Base-by-base conservation (phyloP, 2,329 filamentous ascomycete genomes). In the Fusarium temperatum region DNA sequence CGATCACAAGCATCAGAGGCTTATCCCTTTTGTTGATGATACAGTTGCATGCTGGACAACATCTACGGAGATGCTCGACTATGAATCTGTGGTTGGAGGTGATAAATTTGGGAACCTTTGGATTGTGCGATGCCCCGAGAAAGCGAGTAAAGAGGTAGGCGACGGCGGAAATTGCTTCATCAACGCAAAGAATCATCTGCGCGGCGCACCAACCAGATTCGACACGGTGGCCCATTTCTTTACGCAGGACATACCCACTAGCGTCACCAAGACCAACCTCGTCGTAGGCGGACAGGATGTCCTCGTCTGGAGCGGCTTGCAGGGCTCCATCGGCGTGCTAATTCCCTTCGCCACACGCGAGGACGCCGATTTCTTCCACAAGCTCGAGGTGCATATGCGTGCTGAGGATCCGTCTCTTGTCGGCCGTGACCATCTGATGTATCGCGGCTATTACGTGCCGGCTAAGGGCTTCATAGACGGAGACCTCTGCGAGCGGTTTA, bases 51-150 rank as follows among this genome's bases (percentile, higher is more conserved):
- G 97, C 32, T 98, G 95, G 94, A 97, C 94, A 2, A 97, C 94
- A 1, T 93, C 93, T 75, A 93, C 93, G 2, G 89, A 94, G 3
- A 98, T 99, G 94, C 91, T 98, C 2, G 97, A 99, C 83, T 99
- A 99, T 82, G 96, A 99, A 81, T 97, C 96, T 2, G 91, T 94
- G 24, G 95, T 95, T 7, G 96, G 96, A 35, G 96, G 96, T 38
- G 96, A 99, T 85, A 98, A 98, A 81, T 99, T 99, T 75, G 97
- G 96, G 67, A 99, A 99, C 78, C 84, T 99, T 17, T 99, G 95
- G 92, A 89, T 98, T 47, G 88, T 99, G 24, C 92, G 97, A 50
- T 96, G 94, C 77, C 95, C 96, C 0, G 86, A 91, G 66, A 96
- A 97, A 81, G 91, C 92, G 8, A 97, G 94, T 36, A 92, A 95